These are phyloP conservation scores for Nematodospora valgi DNA, from an alignment of 805 yeast species.

Conservation along the genomic window DNA sequence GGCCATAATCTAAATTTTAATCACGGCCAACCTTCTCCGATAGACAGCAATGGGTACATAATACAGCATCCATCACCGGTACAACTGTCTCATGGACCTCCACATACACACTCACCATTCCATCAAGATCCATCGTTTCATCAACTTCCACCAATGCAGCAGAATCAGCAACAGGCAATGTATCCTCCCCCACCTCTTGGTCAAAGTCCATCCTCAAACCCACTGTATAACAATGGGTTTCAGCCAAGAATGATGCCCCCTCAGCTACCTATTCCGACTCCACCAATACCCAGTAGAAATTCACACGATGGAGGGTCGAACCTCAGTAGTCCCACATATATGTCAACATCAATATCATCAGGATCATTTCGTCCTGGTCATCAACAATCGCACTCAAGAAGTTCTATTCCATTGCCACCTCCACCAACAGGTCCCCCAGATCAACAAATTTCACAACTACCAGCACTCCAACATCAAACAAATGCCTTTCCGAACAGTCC, in stretches of 20 bases:
- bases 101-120: constrained; percentile 5
- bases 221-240: no score
- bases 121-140: constrained; percentile 2
- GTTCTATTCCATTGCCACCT: constrained; percentile 1
- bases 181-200: neutral
- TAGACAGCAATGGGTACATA: no score
- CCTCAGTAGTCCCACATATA: constrained; percentile 1
- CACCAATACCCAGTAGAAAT: neutral
- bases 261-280: neutral
- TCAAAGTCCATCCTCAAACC: no score
- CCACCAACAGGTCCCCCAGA: constrained; percentile 2
- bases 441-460: no score
- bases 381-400: neutral
- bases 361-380: no score
- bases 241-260: constrained; percentile 1
- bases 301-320: neutral
- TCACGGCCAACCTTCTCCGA: neutral
- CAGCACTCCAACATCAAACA: neutral
- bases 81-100: constrained; percentile 2
- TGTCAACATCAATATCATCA: neutral
- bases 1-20: neutral
- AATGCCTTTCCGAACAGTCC: neutral
- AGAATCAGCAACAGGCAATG: neutral
- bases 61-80: constrained; percentile 4
- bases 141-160: constrained; percentile 1